Evolutionary conservation across 345 rosid species (phyloP).

Genomic region (Psidium guajava): DNA sequence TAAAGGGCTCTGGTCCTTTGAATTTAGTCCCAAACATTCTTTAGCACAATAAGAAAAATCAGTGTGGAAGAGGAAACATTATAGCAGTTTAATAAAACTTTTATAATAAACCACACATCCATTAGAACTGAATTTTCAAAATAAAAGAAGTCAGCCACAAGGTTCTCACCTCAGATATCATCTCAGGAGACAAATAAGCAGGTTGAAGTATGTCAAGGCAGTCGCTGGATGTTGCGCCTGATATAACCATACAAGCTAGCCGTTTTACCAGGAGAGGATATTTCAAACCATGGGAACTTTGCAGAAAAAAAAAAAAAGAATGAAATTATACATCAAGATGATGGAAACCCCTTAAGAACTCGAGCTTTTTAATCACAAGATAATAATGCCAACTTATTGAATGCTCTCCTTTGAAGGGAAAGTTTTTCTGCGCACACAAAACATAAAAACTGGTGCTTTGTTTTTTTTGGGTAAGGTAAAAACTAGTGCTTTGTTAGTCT

Average conservation of each 20-base stretch:
- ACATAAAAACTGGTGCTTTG: background rate
- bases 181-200: conserved; percentile 33
- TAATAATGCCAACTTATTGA: background rate
- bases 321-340: background rate
- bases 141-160: background rate
- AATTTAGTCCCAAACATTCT: background rate
- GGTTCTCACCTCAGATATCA: conserved; percentile 42
- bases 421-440: background rate
- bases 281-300: conserved; percentile 60
- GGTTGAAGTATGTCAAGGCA: conserved; percentile 66
- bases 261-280: conserved; percentile 81
- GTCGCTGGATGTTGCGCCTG: conserved; percentile 45
- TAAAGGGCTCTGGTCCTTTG: background rate
- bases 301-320: background rate
- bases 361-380: background rate
- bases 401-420: background rate
- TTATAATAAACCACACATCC: background rate
- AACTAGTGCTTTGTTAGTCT: background rate
- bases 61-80: background rate
- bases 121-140: background rate
- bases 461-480: too few species aligned
- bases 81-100: background rate
- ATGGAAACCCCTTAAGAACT: background rate
- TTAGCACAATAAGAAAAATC: background rate
- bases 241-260: conserved; percentile 61